Percentiles rank a stretch among this genome's conserved stretches.
These are phyloP conservation scores for Fusarium falciforme DNA, from an alignment of 2,329 filamentous ascomycete genomes.

Conservation along the genomic window DNA sequence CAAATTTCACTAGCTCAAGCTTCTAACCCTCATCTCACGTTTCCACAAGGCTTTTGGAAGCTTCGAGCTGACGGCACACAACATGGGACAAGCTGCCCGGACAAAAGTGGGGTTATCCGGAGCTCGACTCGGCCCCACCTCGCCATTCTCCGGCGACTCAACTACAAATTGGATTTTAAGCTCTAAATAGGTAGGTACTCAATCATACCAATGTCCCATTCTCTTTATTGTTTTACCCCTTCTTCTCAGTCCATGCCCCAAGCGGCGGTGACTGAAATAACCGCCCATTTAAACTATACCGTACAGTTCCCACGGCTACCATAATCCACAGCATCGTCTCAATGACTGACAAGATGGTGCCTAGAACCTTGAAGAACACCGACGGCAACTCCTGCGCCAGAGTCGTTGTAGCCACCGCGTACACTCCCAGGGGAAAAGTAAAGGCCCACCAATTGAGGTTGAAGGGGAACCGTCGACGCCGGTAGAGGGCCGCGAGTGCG, in stretches of 20 bases:
- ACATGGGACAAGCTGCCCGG: not conserved
- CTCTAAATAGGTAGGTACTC: not conserved
- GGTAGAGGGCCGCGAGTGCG: slow-evolving; percentile 45
- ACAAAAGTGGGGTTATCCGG: not conserved
- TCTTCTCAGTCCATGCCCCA: slow-evolving; percentile 8
- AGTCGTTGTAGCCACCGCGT: slow-evolving; percentile 44
- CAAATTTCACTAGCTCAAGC: not conserved
- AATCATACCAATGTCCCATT: slow-evolving; percentile 5
- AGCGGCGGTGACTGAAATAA: slow-evolving; percentile 17
- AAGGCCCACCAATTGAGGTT: slow-evolving; percentile 55
- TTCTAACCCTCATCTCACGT: not conserved
- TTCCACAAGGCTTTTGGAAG: not conserved
- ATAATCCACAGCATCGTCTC: slow-evolving; percentile 36
- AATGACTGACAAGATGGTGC: slow-evolving; percentile 32
- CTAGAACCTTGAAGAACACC: slow-evolving; percentile 47
- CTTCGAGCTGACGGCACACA: not conserved
- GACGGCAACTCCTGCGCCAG: slow-evolving; percentile 48
- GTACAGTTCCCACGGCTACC: slow-evolving; percentile 21
- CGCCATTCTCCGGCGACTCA: not conserved
- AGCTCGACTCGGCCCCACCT: not conserved
- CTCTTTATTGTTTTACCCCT: not conserved
- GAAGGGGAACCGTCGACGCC: slow-evolving; percentile 47
- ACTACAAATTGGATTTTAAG: not conserved
- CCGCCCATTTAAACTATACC: slow-evolving; percentile 6
- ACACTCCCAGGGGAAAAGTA: slow-evolving; percentile 53